Conservation (phyloP, 768 basidiomycete genomes). For the Xerocomellus intermedius region DNA sequence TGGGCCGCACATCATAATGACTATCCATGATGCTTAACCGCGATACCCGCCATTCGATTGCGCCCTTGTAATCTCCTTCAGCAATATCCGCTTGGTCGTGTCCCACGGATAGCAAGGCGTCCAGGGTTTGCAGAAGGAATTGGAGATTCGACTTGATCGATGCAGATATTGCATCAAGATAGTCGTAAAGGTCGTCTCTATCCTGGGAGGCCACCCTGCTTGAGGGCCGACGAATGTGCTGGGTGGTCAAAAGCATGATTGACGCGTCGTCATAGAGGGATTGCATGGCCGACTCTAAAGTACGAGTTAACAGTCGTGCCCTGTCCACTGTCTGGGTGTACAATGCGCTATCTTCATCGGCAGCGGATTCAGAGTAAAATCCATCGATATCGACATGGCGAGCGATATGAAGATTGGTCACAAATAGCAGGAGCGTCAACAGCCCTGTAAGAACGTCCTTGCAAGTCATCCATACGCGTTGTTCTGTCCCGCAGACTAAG, state of each 20-base stretch:
- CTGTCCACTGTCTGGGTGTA: slow-evolving; percentile 68
- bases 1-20: slow-evolving; percentile 44
- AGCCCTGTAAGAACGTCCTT: slow-evolving; percentile 55
- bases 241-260: slow-evolving; percentile 56
- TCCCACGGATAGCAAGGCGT: slow-evolving; percentile 59
- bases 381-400: slow-evolving; percentile 83
- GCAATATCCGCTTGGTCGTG: slow-evolving; percentile 70
- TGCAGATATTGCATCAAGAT: slow-evolving; percentile 48
- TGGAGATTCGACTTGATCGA: slow-evolving; percentile 57
- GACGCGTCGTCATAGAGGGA: slow-evolving; percentile 72
- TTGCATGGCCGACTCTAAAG: slow-evolving; percentile 68
- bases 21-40: slow-evolving; percentile 60
- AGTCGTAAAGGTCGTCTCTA: slow-evolving; percentile 34
- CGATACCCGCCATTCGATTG: slow-evolving; percentile 77
- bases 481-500: slow-evolving; percentile 21
- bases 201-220: slow-evolving; percentile 9
- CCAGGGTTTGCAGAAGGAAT: slow-evolving; percentile 56
- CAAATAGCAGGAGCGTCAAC: slow-evolving; percentile 54
- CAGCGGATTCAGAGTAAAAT: slow-evolving; percentile 48
- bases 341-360: slow-evolving; percentile 42
- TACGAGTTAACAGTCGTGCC: slow-evolving; percentile 65
- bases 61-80: slow-evolving; percentile 67
- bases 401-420: slow-evolving; percentile 75
- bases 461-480: slow-evolving; percentile 36
- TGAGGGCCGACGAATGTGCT: slow-evolving; percentile 33